Base-by-base conservation (phyloP, 371 early-diverging fungal species). In the Mucor saturninus region DNA sequence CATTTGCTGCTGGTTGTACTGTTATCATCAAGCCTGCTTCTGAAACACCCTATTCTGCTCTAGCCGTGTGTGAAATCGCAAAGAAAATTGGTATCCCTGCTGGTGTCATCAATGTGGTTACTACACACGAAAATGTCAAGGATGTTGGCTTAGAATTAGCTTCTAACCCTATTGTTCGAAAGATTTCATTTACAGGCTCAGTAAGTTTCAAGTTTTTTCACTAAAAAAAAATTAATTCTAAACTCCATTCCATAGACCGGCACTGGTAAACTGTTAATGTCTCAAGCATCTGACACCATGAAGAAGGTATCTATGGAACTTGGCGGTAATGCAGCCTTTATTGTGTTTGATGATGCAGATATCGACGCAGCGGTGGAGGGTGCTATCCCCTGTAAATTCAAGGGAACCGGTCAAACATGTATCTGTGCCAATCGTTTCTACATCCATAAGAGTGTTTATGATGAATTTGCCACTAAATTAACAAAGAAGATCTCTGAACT, bases 281-380 rank as follows among this genome's bases (percentile, higher is more conserved):
- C 76, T n/a, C 90, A 90, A 73, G 76, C 89, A 14, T 72, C 91
- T 0, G 73, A 82, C 32, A 91, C 91, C 5, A 81, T 93, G 74
- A 93, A 93, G 79, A 89, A 86, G 61, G 69, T 91, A 0, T 90
- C 92, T 15, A 71, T 93, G 76, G 94, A 93, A 67, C 73, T 93
- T 8, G 94, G 94, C 52, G 94, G 93, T 54, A 93, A 93, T 65
- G 95, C 97, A 10, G 87, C 97, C 3, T 93, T 93, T 62, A 93
- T 96, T 67, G 92, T 95, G 5, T 95, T 96, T 75, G 93, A 87
- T 62, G 90, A 91, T 66, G 93, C 92, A 5, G 87, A 91, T 65
- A 32, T 93, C 3, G 78, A 80, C 43, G 65, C 71, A 35, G 91
- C 92, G 6, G 88, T 90, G 14, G 81, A 84, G 28, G 29, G 53